Evolutionary conservation across 2,329 filamentous ascomycete genomes (phyloP).

Genomic region (Tolypocladium capitatum): DNA sequence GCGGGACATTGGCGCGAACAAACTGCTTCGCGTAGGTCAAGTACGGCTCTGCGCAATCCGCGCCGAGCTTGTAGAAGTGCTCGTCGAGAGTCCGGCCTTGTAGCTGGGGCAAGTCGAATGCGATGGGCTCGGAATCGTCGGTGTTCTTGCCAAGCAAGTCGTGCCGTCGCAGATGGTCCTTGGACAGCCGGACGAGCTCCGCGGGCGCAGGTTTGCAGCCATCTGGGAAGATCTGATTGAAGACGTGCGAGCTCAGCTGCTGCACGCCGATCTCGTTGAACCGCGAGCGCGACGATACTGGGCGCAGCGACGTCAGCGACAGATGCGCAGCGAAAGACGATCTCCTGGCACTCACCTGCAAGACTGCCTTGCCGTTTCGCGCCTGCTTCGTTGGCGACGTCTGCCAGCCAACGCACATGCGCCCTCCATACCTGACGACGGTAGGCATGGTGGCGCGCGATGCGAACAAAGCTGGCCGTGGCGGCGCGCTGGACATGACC

Average conservation of each 20-base stretch:
- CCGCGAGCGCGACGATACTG: constrained; percentile 46
- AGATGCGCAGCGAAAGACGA: neutral
- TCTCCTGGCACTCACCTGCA: constrained; percentile 22
- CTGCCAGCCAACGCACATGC: constrained; percentile 32
- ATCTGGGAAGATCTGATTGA: constrained; percentile 66
- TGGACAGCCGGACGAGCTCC: constrained; percentile 66
- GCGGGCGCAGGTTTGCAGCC: constrained; percentile 42
- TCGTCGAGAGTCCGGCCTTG: constrained; percentile 78
- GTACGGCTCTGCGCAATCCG: constrained; percentile 78
- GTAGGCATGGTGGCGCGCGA: constrained; percentile 34
- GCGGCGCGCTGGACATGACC: constrained; percentile 26
- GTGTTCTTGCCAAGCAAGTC: constrained; percentile 84
- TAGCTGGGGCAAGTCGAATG: constrained; percentile 70
- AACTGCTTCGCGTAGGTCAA: constrained; percentile 64
- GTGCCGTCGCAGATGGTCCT: constrained; percentile 71
- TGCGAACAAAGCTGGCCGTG: constrained; percentile 34
- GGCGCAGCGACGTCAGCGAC: neutral
- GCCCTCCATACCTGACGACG: constrained; percentile 20
- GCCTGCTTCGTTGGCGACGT: constrained; percentile 14
- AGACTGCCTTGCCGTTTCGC: constrained; percentile 16
- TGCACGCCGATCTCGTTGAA: constrained; percentile 93
- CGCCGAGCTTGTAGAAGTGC: constrained; percentile 80
- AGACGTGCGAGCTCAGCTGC: constrained; percentile 74
- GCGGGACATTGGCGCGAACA: constrained; percentile 44
- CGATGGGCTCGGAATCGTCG: constrained; percentile 61